Evolutionary conservation across 2,329 filamentous ascomycete genomes (phyloP).

Genomic region (Helotiales sp.): DNA sequence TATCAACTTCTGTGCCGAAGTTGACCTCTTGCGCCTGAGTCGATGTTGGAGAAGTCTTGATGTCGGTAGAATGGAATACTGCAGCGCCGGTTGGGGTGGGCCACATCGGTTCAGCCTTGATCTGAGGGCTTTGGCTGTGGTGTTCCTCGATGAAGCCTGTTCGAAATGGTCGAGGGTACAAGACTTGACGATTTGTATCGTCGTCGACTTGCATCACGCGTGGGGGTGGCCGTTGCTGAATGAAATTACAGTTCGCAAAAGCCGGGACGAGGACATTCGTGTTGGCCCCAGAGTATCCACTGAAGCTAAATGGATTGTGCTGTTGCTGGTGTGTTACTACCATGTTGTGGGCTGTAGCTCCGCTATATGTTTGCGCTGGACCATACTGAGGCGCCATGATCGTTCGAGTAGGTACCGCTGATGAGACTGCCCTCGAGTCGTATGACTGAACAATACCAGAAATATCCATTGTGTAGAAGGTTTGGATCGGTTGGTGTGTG

Average conservation of each 20-base stretch:
- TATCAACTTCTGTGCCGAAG: constrained; percentile 84
- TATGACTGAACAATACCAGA: constrained; percentile 53
- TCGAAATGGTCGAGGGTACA: constrained; percentile 43
- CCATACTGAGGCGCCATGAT: constrained; percentile 54
- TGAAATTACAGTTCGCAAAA: constrained; percentile 37
- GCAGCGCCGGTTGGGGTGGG: constrained; percentile 30
- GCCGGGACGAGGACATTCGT: constrained; percentile 39
- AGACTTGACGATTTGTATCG: constrained; percentile 31
- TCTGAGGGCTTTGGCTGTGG: constrained; percentile 45
- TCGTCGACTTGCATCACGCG: constrained; percentile 38
- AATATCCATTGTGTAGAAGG: constrained; percentile 49
- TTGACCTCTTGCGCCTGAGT: constrained; percentile 50
- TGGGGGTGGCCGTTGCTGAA: constrained; percentile 41
- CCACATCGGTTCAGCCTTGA: constrained; percentile 45
- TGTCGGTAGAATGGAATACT: constrained; percentile 22
- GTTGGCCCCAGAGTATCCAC: constrained; percentile 40
- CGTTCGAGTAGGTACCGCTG: constrained; percentile 50
- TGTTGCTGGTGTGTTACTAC: constrained; percentile 46
- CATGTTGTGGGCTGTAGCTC: constrained; percentile 50
- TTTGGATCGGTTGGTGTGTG: constrained; percentile 33
- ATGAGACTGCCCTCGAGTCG: constrained; percentile 48
- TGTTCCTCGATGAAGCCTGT: constrained; percentile 41
- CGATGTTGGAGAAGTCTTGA: constrained; percentile 20
- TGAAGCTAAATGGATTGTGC: constrained; percentile 51
- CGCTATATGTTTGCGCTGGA: constrained; percentile 51